Base-by-base conservation (phyloP, 2,329 filamentous ascomycete genomes). In the Pseudocercospora crystallina region DNA sequence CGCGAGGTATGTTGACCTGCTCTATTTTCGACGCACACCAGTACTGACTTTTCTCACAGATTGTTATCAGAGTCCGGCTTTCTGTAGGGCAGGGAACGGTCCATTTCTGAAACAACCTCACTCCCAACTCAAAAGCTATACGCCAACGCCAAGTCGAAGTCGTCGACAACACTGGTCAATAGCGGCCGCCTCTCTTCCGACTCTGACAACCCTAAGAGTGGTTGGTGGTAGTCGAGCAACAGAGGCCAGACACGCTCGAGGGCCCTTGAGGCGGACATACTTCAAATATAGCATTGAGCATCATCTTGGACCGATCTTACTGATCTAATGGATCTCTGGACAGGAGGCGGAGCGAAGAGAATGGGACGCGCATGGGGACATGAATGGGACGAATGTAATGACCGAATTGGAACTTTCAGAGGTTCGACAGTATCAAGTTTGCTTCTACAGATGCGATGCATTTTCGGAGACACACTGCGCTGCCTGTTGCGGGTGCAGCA, bases 1-100 rank as follows among this genome's bases (percentile, higher is more conserved):
- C 79, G 92, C 96, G 69, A 95, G 94, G 91, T 95, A 85, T 67
- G 72, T 30, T 36, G 14, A 7, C 26, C 8, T 43, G 10, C 26
- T 17, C 3, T 43, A 8, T 35, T 20, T 8, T 3, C 10, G 1
- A 14, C 8, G 20, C 3, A 40, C 26, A 30, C 13, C 26, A 31
- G n/a, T 48, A 47, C 59, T 61, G 42, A 60, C 51, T 20, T 39
- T 51, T 48, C 30, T 49, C 57, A 32, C 51, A 80, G 77, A 67
- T 69, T 80, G 64, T 70, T 80, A 49, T 78, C 76, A 51, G 77
- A 80, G 69, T 79, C 76, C 63, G 77, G 77, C 64, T 79, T 80
- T 69, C 69, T 79, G 65, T 80, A 64, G 63, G 39, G 40, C 42
- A 59, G 47, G 55, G 56, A 50, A 35, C 48, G 39, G 30, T 55